phyloP scores from a whole-genome alignment of 257 asterid genomes.

The Verbascum thapsus region DNA sequence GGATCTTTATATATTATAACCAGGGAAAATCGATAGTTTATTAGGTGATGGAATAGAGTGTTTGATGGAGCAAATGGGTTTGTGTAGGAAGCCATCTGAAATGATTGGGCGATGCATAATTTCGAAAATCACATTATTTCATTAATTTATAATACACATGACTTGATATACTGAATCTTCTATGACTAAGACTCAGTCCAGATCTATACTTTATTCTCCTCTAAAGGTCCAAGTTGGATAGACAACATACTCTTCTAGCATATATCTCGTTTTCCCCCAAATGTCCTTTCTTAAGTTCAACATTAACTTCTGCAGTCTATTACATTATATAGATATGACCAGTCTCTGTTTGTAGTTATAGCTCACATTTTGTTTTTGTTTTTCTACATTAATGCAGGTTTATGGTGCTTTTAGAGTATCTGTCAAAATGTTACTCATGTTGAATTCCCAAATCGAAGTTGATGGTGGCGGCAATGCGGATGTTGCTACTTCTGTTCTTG shows the following conservation, averaged over 20 bases:
- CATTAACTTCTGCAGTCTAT: not conserved
- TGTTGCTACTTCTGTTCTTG: slow-evolving; percentile 84
- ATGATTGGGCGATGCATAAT: not conserved
- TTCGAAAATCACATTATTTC: not conserved
- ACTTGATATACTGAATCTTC: not conserved
- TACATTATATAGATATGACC: slow-evolving; percentile 4
- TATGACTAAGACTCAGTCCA: not conserved
- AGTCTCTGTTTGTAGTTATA: not conserved
- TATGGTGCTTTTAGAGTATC: slow-evolving; percentile 91
- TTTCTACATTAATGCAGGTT: slow-evolving; percentile 50
- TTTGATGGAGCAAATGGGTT: not conserved
- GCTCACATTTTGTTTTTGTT: slow-evolving; percentile 15
- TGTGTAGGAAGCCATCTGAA: not conserved
- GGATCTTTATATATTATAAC: not conserved
- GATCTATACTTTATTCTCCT: not conserved
- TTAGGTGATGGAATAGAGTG: not conserved
- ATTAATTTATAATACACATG: not conserved
- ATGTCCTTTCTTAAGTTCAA: no score
- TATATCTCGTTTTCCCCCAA: not conserved
- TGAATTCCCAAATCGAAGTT: slow-evolving; percentile 81
- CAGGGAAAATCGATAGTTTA: slow-evolving; percentile 9
- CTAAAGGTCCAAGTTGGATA: slow-evolving; percentile 6
- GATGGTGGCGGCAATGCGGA: slow-evolving; percentile 82
- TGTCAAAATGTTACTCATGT: slow-evolving; percentile 95
- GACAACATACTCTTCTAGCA: not conserved